phyloP scores from a whole-genome alignment of 1,284 basidiomycete species.

The Rhodotorula sp. region DNA sequence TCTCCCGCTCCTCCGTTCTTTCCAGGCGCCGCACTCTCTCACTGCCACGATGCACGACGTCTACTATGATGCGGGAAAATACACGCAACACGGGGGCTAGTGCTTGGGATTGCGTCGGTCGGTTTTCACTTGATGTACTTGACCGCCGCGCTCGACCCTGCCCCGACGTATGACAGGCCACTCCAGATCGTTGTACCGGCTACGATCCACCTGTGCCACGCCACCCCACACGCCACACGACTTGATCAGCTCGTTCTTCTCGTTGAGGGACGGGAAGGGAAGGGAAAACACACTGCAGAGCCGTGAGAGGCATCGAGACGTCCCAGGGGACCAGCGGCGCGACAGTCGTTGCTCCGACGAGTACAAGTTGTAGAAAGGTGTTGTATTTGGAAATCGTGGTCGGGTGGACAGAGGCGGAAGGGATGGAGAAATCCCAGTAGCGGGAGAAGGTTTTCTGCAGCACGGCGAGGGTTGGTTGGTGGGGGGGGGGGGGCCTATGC shows the following conservation, averaged over 20 bases:
- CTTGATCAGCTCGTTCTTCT: no score
- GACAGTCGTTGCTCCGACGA: slow-evolving; percentile 86
- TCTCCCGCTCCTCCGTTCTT: no score
- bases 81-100: no score
- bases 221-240: no score
- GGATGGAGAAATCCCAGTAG: slow-evolving; percentile 94
- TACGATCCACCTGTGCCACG: slow-evolving; percentile 66
- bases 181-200: slow-evolving; percentile 88
- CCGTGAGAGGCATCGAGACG: slow-evolving; percentile 59
- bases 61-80: no score
- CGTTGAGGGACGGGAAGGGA: background rate
- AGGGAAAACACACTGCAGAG: slow-evolving; percentile 62
- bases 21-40: no score
- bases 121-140: slow-evolving; percentile 47
- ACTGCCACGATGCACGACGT: no score
- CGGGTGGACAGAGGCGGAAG: slow-evolving; percentile 76
- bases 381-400: slow-evolving; percentile 63
- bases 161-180: slow-evolving; percentile 80
- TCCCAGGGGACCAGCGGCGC: slow-evolving; percentile 72
- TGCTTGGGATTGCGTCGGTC: no score
- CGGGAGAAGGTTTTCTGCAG: slow-evolving; percentile 72
- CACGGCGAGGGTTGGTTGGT: slow-evolving; percentile 51
- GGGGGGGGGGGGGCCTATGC: no score
- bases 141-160: slow-evolving; percentile 61
- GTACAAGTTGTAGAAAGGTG: slow-evolving; percentile 81